Percentiles rank a stretch among this genome's conserved stretches.
Conservation (phyloP, 305 asterid genomes). For the Fraxinus floribunda region DNA sequence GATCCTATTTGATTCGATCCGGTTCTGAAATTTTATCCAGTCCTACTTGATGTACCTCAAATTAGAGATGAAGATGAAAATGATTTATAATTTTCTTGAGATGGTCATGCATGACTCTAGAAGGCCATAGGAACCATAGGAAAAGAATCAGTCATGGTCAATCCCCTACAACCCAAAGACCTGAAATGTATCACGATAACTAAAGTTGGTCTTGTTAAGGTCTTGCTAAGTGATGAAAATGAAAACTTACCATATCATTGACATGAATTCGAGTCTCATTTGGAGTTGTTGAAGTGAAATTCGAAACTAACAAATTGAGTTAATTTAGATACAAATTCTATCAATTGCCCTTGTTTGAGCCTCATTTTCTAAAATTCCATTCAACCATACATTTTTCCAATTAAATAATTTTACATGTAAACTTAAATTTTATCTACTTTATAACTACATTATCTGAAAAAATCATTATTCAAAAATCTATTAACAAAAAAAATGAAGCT, state of each 20-base stretch:
- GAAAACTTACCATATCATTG: neutral
- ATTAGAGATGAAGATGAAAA: neutral
- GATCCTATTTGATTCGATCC: no score
- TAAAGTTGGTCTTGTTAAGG: neutral
- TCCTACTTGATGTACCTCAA: no score
- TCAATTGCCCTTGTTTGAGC: no score
- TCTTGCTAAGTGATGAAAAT: neutral
- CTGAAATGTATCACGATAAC: neutral
- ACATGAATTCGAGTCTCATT: neutral
- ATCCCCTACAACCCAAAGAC: neutral
- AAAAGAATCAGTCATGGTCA: neutral
- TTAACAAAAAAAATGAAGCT: no score
- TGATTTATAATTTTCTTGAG: neutral
- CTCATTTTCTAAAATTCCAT: no score
- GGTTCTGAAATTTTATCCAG: no score
- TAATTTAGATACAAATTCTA: neutral
- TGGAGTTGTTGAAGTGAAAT: neutral
- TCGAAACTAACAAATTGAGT: neutral
- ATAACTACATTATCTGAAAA: no score
- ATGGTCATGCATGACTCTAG: neutral
- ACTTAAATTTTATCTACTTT: no score
- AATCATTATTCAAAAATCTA: no score
- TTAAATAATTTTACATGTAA: no score
- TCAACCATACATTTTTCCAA: no score
- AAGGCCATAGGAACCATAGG: neutral